Evolutionary conservation across 805 yeast species (phyloP).

Genomic region (Debaryomyces tyrocola): DNA sequence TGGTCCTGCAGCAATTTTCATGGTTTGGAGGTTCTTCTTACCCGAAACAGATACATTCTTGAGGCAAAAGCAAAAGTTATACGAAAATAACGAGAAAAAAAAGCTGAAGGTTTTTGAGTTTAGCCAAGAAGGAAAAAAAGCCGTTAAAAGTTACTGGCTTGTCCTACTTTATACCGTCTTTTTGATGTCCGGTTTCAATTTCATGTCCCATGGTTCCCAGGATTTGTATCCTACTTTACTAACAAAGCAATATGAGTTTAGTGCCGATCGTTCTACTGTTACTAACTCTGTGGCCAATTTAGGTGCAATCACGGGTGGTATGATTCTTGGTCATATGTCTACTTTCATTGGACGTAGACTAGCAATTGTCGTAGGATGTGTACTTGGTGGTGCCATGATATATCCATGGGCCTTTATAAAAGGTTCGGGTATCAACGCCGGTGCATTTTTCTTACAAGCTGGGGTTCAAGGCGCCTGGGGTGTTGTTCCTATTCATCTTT

Average conservation of each 20-base stretch:
- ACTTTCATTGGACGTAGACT: slow-evolving; percentile 63
- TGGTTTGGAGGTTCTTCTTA: slow-evolving; percentile 54
- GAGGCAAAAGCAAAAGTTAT: slow-evolving; percentile 17
- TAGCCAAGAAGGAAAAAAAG: slow-evolving; percentile 7
- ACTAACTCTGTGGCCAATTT: slow-evolving; percentile 63
- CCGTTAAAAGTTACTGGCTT: slow-evolving; percentile 28
- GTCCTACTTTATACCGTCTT: slow-evolving; percentile 30
- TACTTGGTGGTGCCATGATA: slow-evolving; percentile 57
- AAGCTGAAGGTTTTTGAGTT: slow-evolving; percentile 2
- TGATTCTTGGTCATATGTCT: slow-evolving; percentile 57
- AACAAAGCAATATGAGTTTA: slow-evolving; percentile 48
- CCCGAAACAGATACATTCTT: slow-evolving; percentile 62
- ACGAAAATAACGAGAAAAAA: slow-evolving; percentile 10
- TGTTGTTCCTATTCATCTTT: slow-evolving; percentile 62
- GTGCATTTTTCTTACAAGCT: slow-evolving; percentile 62
- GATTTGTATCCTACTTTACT: slow-evolving; percentile 70
- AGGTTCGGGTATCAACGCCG: slow-evolving; percentile 49
- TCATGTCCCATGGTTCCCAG: slow-evolving; percentile 73
- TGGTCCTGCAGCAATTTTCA: slow-evolving; percentile 61
- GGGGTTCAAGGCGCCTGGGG: slow-evolving; percentile 79
- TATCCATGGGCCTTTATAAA: slow-evolving; percentile 58
- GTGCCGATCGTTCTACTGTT: slow-evolving; percentile 51
- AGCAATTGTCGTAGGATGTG: slow-evolving; percentile 49
- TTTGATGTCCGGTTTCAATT: slow-evolving; percentile 68
- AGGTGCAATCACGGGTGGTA: slow-evolving; percentile 70